Conservation (phyloP, 2,329 filamentous ascomycete genomes). For the Scolecobasidium constrictum region DNA sequence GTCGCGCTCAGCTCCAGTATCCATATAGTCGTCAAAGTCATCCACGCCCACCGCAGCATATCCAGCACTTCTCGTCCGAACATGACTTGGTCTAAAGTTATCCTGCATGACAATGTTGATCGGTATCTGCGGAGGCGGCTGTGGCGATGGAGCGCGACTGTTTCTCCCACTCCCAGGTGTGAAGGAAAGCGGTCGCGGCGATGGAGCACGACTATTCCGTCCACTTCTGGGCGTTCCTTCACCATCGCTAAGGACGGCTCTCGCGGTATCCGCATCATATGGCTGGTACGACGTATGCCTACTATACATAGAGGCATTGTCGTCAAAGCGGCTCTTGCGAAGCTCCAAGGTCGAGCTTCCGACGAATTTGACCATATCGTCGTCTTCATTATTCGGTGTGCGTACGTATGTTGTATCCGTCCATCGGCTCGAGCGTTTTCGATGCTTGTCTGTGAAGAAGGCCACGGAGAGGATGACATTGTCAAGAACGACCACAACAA, state of each 20-base stretch:
- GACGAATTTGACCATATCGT: not conserved
- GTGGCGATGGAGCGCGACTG: not conserved
- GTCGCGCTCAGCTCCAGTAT: no score
- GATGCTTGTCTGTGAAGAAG: not conserved
- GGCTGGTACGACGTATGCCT: not conserved
- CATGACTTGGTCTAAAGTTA: no score
- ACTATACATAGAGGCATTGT: not conserved
- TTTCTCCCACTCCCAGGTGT: not conserved
- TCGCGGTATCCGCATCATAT: not conserved
- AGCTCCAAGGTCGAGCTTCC: not conserved
- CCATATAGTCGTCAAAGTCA: no score
- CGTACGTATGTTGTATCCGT: not conserved
- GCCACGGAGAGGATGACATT: constrained; percentile 4
- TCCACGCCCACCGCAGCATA: no score
- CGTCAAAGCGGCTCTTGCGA: not conserved
- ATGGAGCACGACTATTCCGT: not conserved
- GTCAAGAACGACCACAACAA: constrained; percentile 3
- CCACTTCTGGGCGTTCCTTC: not conserved
- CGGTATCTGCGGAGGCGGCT: not conserved
- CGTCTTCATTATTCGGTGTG: not conserved
- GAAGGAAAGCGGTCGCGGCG: not conserved
- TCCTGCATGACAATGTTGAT: not conserved
- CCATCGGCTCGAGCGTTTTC: not conserved
- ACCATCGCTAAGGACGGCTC: not conserved
- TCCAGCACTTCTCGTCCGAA: no score